These are phyloP conservation scores for Diplodia intermedia DNA, from an alignment of 2,329 filamentous ascomycete genomes.

Conservation along the genomic window DNA sequence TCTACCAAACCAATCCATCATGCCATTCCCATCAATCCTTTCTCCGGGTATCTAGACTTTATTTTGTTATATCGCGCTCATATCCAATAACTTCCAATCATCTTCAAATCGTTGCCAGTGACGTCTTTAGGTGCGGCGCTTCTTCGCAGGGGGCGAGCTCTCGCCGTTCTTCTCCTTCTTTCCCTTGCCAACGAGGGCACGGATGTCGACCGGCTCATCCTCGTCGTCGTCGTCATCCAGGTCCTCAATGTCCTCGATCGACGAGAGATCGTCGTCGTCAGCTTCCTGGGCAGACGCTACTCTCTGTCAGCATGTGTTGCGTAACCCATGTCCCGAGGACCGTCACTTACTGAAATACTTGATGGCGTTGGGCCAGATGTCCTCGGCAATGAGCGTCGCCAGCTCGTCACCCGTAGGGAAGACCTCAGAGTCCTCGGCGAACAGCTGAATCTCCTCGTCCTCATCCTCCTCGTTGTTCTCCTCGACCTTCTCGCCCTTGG, in stretches of 20 bases:
- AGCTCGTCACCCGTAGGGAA: slow-evolving; percentile 88
- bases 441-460: slow-evolving; percentile 67
- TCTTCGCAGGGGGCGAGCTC: slow-evolving; percentile 47
- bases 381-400: slow-evolving; percentile 80
- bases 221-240: slow-evolving; percentile 58
- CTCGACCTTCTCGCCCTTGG: slow-evolving; percentile 48
- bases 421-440: slow-evolving; percentile 74
- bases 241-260: slow-evolving; percentile 71
- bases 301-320: not conserved
- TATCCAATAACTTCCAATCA: not conserved
- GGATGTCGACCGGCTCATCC: slow-evolving; percentile 57
- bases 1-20: slow-evolving; percentile 7
- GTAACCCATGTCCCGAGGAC: not conserved
- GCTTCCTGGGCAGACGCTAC: slow-evolving; percentile 69
- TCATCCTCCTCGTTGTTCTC: slow-evolving; percentile 59
- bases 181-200: slow-evolving; percentile 56
- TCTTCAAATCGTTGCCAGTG: not conserved
- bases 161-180: slow-evolving; percentile 52
- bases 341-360: slow-evolving; percentile 82
- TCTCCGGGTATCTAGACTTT: slow-evolving; percentile 27
- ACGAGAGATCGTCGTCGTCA: slow-evolving; percentile 69
- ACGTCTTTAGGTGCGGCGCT: slow-evolving; percentile 39
- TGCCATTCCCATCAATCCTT: not conserved
- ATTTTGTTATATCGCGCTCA: not conserved
- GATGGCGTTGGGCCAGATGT: slow-evolving; percentile 86